Base-by-base conservation (phyloP, 139 green algal species). In the Yamagishiella unicocca region DNA sequence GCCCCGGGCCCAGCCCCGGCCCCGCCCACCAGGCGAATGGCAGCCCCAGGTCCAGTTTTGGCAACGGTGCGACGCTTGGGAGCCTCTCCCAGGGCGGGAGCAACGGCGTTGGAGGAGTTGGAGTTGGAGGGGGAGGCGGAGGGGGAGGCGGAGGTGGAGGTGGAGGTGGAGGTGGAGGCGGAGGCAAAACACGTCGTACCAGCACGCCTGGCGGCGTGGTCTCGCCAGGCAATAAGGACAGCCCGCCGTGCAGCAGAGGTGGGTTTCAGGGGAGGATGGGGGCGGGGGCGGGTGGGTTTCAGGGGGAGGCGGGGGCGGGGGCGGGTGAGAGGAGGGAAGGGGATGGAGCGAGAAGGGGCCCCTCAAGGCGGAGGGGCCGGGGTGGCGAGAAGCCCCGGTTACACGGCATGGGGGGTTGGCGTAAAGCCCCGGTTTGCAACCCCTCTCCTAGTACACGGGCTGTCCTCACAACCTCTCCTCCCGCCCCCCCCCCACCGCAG, bases 161-260 rank as follows among this genome's bases (percentile, higher is more conserved):
- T 9, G 62, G 62, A n/a, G 67, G 67, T 33, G 70, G 70, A 21
- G 70, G 70, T 19, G 70, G 70, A n/a, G 55, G 77, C 38, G 54
- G 77, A 40, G 58, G 55, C 17, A 42, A 22, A 38, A 29, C n/a
- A 25, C 79, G 78, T 38, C 33, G 79, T 8, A 85, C 14, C 61
- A 76, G 55, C 54, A 84, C 55, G 55, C 77, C 77, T 6, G 77
- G 77, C 9, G 77, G 74, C 17, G 5, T 67, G 31, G 74, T n/a
- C 21, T 67, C 58, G 40, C 74, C 74, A 22, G 72, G 43, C 25
- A 38, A 46, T 27, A 73, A 33, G 24, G 58, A 73, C 54, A 84
- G 77, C 77, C 77, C 77, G 77, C 77, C 77, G 6, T 38, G 7
- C 4, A 84, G 77, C 40, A 25, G 77, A 73, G 77, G 77, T 84